Conservation (phyloP, 2,329 filamentous ascomycete species). For the Aureobasidium namibiae region DNA sequence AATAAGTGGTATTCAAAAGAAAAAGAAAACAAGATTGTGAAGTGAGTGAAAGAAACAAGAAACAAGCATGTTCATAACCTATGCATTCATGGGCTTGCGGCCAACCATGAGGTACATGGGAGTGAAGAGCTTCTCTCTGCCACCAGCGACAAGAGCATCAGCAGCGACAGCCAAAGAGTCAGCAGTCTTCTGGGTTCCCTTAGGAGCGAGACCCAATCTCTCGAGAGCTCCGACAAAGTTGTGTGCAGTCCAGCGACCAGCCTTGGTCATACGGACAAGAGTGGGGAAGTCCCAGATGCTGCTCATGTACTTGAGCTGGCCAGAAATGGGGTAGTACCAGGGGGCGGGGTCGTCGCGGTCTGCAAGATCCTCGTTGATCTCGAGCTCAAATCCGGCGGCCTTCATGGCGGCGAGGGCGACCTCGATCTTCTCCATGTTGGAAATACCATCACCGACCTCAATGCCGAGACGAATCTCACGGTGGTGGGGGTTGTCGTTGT, state of each 20-base stretch:
- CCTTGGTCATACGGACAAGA: constrained; percentile 80
- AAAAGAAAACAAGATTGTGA: not conserved
- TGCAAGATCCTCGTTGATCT: constrained; percentile 80
- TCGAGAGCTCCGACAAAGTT: constrained; percentile 70
- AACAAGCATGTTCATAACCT: not conserved
- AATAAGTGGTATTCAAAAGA: constrained; percentile 9
- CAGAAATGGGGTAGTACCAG: constrained; percentile 91
- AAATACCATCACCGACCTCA: constrained; percentile 91
- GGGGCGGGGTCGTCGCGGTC: constrained; percentile 65
- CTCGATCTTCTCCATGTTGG: constrained; percentile 86
- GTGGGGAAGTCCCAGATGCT: constrained; percentile 73
- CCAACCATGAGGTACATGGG: constrained; percentile 98
- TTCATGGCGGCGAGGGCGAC: constrained; percentile 79
- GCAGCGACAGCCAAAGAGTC: constrained; percentile 75
- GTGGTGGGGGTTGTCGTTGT: constrained; percentile 80
- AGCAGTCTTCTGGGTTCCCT: constrained; percentile 88
- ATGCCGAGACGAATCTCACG: constrained; percentile 88
- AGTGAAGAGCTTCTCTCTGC: constrained; percentile 84
- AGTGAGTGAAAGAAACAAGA: not conserved
- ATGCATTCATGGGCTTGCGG: constrained; percentile 57
- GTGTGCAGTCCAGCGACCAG: constrained; percentile 68
- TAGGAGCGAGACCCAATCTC: constrained; percentile 63
- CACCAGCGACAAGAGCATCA: constrained; percentile 81
- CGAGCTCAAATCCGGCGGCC: constrained; percentile 75
- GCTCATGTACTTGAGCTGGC: constrained; percentile 75